A percentile compares a stretch with the other conserved stretches of the same genome.
These are phyloP conservation scores for Cucumis sativus DNA, from an alignment of 306 rosid species.

Conservation along the genomic window Cucumber_9930_V3 NC_026657.2:29314501-29315000, in stretches of 20 bases:
- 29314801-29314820: slow-evolving; percentile 11
- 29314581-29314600: slow-evolving; percentile 21
- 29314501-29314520: not conserved
- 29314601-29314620: no score
- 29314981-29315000: not conserved
- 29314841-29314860: not conserved
- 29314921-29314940: no score
- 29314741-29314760: not conserved
- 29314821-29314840: not conserved
- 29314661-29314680: not conserved
- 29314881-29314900: not conserved
- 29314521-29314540: slow-evolving; percentile 21
- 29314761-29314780: slow-evolving; percentile 37
- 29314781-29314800: slow-evolving; percentile 36
- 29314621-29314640: not conserved
- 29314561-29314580: slow-evolving; percentile 29
- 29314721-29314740: slow-evolving; percentile 18
- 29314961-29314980: not conserved
- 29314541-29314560: slow-evolving; percentile 27
- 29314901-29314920: not conserved
- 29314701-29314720: slow-evolving; percentile 89
- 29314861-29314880: not conserved
- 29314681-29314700: slow-evolving; percentile 10
- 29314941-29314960: not conserved
- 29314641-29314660: not conserved